These are phyloP conservation scores for Leccinellum rugosiceps DNA, from an alignment of 768 basidiomycete species.

Conservation along the genomic window DNA sequence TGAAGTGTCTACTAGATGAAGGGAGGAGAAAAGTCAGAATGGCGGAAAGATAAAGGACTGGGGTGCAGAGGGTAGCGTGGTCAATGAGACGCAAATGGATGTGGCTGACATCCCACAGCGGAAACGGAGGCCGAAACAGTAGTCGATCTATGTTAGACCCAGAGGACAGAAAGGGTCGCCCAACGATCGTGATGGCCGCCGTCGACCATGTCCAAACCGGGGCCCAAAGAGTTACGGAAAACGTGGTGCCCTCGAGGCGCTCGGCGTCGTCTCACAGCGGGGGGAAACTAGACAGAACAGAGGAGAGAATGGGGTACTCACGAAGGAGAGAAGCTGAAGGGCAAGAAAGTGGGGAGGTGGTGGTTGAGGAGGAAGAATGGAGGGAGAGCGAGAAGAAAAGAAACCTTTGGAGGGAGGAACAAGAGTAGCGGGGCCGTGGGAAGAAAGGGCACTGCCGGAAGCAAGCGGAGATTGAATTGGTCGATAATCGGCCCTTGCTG, in stretches of 20 bases:
- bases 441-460: conserved; percentile 25
- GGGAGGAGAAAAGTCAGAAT: conserved; percentile 14
- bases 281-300: conserved; percentile 2
- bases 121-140: neutral
- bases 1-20: conserved; percentile 8
- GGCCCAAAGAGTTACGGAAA: conserved; percentile 10
- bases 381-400: conserved; percentile 28
- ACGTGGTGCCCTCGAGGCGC: conserved; percentile 33
- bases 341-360: conserved; percentile 13
- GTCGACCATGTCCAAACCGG: conserved; percentile 1
- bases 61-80: conserved; percentile 31
- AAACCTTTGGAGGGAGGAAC: conserved; percentile 39
- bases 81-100: conserved; percentile 32
- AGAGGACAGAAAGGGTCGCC: neutral
- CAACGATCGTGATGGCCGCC: conserved; percentile 6
- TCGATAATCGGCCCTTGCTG: conserved; percentile 10
- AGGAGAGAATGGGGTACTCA: conserved; percentile 16
- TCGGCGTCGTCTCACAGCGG: conserved; percentile 9
- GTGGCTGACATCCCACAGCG: conserved; percentile 32
- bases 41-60: conserved; percentile 20
- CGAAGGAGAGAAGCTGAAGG: conserved; percentile 16
- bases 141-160: neutral
- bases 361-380: conserved; percentile 27
- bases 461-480: conserved; percentile 45
- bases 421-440: conserved; percentile 43